Evolutionary conservation across 2,329 filamentous ascomycete genomes (phyloP), one percentile per base, ranked within the genome.

Genomic region (Monosporascus sp.): DNA sequence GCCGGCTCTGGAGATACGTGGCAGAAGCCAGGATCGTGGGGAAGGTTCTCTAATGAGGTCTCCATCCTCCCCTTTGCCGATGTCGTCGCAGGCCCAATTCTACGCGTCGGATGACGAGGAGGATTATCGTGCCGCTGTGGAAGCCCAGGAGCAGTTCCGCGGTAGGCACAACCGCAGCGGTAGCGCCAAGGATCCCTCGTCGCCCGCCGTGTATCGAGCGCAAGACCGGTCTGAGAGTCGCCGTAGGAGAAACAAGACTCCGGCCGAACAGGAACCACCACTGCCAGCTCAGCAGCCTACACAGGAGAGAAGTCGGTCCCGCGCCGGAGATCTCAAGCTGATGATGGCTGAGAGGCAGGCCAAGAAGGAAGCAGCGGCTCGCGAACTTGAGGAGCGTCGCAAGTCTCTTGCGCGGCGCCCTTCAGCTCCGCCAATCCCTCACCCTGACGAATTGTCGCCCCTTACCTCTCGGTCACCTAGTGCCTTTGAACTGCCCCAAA

Each of bases 301-400:
- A 59, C 58, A 53, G 40, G 54, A 55, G 45, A 51, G 55, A 50
- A 60, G 55, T 52, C 43, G 74, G 7, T 72, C 78, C 45, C 76
- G 77, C 56, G 74, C 72, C 17, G 80, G 81, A 3, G 82, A 86
- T 55, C 65, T 84, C 54, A 77, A 73, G 54, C 68, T 74, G 53
- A 78, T 79, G 61, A 85, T 77, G 61, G 78, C 83, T 37, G 85
- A 88, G 55, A 76, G 82, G 47, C 81, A 83, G 55, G 72, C 79
- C 48, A 88, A 86, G 71, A 89, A 87, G 70, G 88, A 91, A 59
- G 76, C 85, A 48, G 88, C 88, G 9, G 91, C 91, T 7, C 85
- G 88, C 48, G 92, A 97, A 70, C 81, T 97, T 1, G 92, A 97
- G 70, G 89, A 94, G 64, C 85, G 93, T 28, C 86, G 93, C 54